Base-by-base conservation (phyloP, 257 asterid species). In the Primulina huaijiensis region DNA sequence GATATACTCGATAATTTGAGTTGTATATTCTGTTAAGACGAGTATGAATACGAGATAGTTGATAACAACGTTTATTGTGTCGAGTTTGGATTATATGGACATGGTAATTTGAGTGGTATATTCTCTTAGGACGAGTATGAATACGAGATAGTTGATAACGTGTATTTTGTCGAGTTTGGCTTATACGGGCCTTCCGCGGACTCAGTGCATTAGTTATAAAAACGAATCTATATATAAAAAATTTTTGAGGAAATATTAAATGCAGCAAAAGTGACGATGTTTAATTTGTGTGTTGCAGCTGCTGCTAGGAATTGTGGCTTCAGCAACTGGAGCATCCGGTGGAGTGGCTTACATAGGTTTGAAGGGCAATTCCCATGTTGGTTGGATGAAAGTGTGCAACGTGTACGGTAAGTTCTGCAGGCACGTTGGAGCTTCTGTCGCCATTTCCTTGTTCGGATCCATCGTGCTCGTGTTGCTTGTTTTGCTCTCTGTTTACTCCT, bases 301-400 rank as follows among this genome's bases (percentile, higher is more conserved):
- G 30, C 60, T 90, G 74, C 60, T 92, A 60, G 98, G 98, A 38
- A 85, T 88, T 4, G 78, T 84, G 43, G 92, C 95, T 9, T 55
- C 98, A 37, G 98, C 97, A 56, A 81, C 86, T 0, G 97, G 98
- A 62, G 62, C 96, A 16, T 95, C 90, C 58, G 96, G 86, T n/a
- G 94, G 80, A 52, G 95, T 92, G 21, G 90, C 67, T 12, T 92
- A 92, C 79, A 33, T 90, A 3, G 98, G 95, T 9, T 62, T 81
- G 68, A 89, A 83, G 81, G 98, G 98, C 17, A 83, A 88, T 65
- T 68, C 83, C 0, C 80, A 92, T 10, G 82, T 71, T 7, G 65
- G 72, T 0, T 92, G 98, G 97, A 9, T 2, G 19, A 81, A 85
- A 67, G 67, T 87, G 30, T 92, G 97, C 77, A 2, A 75, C 40